Conservation (phyloP, 2,329 filamentous ascomycete species). For the Diplocarpon mali region DNA sequence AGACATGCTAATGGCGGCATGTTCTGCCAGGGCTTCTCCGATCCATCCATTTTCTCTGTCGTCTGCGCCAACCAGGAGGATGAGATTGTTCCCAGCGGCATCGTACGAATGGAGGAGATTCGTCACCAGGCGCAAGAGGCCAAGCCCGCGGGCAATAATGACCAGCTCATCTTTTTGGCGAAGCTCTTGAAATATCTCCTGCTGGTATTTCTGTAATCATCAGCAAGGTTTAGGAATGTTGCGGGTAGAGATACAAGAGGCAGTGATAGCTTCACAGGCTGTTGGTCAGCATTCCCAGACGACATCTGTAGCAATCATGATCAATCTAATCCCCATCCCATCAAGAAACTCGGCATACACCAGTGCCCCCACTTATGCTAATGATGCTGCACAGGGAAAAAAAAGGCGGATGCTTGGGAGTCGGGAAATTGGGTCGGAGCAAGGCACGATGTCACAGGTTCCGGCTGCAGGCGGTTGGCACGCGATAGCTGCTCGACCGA, state of each 20-base stretch:
- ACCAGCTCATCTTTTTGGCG: constrained; percentile 88
- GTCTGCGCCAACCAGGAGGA: constrained; percentile 79
- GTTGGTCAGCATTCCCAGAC: constrained; percentile 35
- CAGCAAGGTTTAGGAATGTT: constrained; percentile 4
- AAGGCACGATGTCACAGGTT: not conserved
- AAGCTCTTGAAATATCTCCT: constrained; percentile 86
- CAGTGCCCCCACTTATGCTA: too few species aligned
- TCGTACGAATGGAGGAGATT: constrained; percentile 96
- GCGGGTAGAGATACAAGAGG: constrained; percentile 44
- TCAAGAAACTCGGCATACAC: too few species aligned
- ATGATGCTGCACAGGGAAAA: not conserved
- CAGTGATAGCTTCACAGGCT: constrained; percentile 72
- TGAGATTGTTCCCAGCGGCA: constrained; percentile 85
- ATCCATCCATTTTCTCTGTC: constrained; percentile 96
- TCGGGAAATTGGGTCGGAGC: not conserved
- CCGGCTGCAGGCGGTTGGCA: not conserved
- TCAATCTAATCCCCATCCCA: too few species aligned
- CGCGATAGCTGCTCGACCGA: not conserved
- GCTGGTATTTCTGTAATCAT: constrained; percentile 65
- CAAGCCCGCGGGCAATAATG: constrained; percentile 81
- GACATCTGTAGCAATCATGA: constrained; percentile 26
- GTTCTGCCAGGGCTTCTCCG: constrained; percentile 88
- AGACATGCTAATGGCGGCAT: constrained; percentile 79
- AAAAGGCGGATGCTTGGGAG: not conserved
- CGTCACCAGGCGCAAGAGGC: constrained; percentile 83